Percentiles rank a stretch among this genome's conserved stretches.
Conservation (phyloP, 2,329 filamentous ascomycete genomes). For the Venturia aucupariae region DNA sequence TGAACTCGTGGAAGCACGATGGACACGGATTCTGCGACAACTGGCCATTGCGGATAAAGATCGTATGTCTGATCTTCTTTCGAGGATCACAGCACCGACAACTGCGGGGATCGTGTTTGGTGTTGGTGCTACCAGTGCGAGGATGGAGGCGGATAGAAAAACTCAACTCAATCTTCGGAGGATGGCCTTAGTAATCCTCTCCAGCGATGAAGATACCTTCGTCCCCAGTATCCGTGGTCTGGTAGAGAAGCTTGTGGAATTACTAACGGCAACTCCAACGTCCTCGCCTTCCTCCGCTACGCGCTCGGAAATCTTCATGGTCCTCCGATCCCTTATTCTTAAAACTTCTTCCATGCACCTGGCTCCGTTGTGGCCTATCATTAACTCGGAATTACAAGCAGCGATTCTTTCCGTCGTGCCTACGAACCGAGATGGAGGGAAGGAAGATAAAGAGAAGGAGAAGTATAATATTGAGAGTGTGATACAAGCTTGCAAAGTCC, state of each 20-base stretch:
- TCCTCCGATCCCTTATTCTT: conserved; percentile 72
- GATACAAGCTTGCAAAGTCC: conserved; percentile 85
- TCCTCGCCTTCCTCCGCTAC: conserved; percentile 89
- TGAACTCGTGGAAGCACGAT: conserved; percentile 58
- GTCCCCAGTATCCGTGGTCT: conserved; percentile 64
- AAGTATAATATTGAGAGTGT: conserved; percentile 69
- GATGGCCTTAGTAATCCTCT: conserved; percentile 69
- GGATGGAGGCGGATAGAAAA: conserved; percentile 89
- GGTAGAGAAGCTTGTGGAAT: conserved; percentile 76
- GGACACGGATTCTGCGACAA: conserved; percentile 76
- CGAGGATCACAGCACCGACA: conserved; percentile 71
- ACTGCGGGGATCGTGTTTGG: conserved; percentile 96
- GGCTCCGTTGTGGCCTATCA: conserved; percentile 77
- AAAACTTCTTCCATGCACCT: conserved; percentile 72
- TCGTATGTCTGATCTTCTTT: conserved; percentile 69
- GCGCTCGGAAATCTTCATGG: conserved; percentile 80
- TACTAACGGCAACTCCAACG: conserved; percentile 71
- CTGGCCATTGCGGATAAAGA: conserved; percentile 85
- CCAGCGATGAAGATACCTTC: conserved; percentile 69
- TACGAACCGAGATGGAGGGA: conserved; percentile 59
- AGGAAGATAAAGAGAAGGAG: conserved; percentile 67
- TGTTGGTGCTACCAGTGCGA: conserved; percentile 88
- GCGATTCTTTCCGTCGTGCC: conserved; percentile 67
- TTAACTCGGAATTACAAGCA: conserved; percentile 76
- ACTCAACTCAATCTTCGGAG: conserved; percentile 84